Evolutionary conservation across 768 basidiomycete species (phyloP).

Genomic region (Tephrocybe sp.): DNA sequence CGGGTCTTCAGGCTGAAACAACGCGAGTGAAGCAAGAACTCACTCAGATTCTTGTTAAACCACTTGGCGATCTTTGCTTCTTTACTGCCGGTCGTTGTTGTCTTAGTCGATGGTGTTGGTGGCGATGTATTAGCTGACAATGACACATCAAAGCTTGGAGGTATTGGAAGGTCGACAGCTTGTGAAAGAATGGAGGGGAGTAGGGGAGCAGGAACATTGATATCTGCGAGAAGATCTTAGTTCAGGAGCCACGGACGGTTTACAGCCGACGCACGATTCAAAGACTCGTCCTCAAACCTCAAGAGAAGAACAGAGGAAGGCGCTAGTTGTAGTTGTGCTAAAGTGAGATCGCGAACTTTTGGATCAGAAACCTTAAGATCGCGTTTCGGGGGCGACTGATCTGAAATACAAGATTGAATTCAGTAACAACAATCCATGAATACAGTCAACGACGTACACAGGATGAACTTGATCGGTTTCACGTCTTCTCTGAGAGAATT

Average conservation of each 20-base stretch:
- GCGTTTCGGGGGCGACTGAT: constrained; percentile 78
- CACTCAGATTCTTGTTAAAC: constrained; percentile 68
- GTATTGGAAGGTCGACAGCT: constrained; percentile 66
- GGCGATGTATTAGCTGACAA: constrained; percentile 7
- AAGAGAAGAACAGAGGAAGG: constrained; percentile 79
- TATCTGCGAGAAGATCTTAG: constrained; percentile 36
- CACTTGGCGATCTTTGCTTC: constrained; percentile 76
- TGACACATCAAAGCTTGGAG: constrained; percentile 31
- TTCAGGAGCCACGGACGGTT: not conserved
- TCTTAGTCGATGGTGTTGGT: constrained; percentile 6
- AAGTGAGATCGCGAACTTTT: constrained; percentile 60
- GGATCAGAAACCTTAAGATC: constrained; percentile 84
- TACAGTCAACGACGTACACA: constrained; percentile 53
- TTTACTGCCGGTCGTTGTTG: constrained; percentile 5
- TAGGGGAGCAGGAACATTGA: constrained; percentile 62
- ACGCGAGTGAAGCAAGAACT: constrained; percentile 20
- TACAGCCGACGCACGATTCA: constrained; percentile 51
- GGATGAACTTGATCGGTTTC: constrained; percentile 75
- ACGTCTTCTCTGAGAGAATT: constrained; percentile 69
- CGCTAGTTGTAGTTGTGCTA: constrained; percentile 70
- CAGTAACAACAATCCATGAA: constrained; percentile 12
- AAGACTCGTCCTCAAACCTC: constrained; percentile 65
- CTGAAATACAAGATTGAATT: constrained; percentile 32
- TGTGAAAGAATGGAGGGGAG: constrained; percentile 49
- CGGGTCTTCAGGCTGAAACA: not conserved